A percentile compares a stretch with the other conserved stretches of the same genome.
Evolutionary conservation across 2,329 filamentous ascomycete species (phyloP).

Genomic region (Colletotrichum echinochloae): DNA sequence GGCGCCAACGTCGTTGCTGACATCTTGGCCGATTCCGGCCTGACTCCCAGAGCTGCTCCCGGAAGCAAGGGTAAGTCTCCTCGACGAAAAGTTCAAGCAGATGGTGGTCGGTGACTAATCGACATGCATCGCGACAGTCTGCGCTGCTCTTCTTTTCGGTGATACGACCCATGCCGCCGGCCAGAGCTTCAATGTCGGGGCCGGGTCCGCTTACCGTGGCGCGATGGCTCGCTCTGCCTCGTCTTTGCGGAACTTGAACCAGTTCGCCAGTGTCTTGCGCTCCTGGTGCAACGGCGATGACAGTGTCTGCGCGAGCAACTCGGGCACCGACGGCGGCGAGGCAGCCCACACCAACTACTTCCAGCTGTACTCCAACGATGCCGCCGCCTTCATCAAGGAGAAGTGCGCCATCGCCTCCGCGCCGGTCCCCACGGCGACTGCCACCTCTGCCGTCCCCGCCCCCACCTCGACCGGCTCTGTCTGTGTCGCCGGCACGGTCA

Average conservation of each 20-base stretch:
- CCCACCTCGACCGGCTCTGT: conserved; percentile 34
- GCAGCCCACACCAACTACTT: conserved; percentile 52
- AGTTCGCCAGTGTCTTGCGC: conserved; percentile 40
- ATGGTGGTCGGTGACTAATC: background rate
- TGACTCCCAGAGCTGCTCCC: conserved; percentile 45
- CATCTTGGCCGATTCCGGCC: conserved; percentile 48
- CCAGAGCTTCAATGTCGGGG: conserved; percentile 50
- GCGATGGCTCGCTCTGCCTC: conserved; percentile 30
- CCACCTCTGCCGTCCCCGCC: conserved; percentile 22
- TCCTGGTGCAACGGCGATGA: conserved; percentile 53
- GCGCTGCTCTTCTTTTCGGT: conserved; percentile 50
- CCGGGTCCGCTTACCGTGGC: conserved; percentile 42
- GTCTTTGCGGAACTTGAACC: conserved; percentile 29
- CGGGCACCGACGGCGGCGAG: conserved; percentile 42
- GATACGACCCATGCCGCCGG: conserved; percentile 50
- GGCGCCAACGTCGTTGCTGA: conserved; percentile 54
- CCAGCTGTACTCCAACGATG: conserved; percentile 35
- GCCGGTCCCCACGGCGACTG: conserved; percentile 17
- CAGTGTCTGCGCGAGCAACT: conserved; percentile 54
- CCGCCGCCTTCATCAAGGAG: conserved; percentile 38
- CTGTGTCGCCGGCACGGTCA: conserved; percentile 47
- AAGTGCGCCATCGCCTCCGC: conserved; percentile 26
- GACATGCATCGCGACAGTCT: conserved; percentile 43
- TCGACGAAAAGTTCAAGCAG: background rate
- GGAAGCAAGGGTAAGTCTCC: conserved; percentile 49